Evolutionary conservation across 306 rosid species (phyloP).

Genomic region (Mimosa bimucronata): DNA sequence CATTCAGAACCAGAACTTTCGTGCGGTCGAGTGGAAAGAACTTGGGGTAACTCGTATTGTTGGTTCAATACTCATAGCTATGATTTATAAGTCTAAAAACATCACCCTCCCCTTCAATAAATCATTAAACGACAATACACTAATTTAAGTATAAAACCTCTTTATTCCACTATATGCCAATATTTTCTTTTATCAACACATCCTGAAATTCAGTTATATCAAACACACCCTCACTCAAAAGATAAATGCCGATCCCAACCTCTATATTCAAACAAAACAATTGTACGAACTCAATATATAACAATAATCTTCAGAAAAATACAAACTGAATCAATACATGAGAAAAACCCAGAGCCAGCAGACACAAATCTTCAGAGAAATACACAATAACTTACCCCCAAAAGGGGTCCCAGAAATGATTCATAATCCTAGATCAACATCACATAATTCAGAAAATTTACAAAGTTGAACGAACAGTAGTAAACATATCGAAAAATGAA

Average conservation of each 20-base stretch:
- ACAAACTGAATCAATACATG: neutral
- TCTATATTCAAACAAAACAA: neutral
- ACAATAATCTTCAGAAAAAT: neutral
- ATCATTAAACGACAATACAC: neutral
- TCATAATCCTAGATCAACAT: neutral
- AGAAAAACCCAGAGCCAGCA: constrained; percentile 2
- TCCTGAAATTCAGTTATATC: neutral
- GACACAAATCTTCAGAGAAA: neutral
- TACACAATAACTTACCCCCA: neutral
- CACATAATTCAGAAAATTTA: neutral
- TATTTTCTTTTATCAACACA: neutral
- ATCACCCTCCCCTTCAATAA: neutral
- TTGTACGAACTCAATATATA: neutral
- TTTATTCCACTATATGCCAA: neutral
- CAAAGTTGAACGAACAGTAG: neutral
- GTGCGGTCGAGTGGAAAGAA: neutral
- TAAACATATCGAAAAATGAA: neutral
- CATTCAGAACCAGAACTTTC: neutral
- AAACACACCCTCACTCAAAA: neutral
- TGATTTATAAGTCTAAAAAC: neutral
- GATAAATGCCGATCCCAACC: neutral
- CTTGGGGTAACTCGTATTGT: neutral
- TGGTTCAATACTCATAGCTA: neutral
- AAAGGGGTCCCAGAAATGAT: neutral
- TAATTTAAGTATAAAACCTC: neutral